These are phyloP conservation scores for Lepidium sativum DNA, from an alignment of 345 rosid genomes.

Conservation along the genomic window DNA sequence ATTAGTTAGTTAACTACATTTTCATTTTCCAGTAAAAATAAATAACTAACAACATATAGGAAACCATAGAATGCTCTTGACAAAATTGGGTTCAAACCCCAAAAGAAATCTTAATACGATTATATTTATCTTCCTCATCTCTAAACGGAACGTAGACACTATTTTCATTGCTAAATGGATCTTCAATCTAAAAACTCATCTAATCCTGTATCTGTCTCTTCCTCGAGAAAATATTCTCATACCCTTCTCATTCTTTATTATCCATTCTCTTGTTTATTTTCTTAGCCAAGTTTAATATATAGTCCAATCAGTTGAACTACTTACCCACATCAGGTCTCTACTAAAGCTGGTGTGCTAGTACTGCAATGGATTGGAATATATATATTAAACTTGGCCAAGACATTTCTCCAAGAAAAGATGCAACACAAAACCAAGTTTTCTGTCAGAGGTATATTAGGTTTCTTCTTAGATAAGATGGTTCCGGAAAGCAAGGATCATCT, in stretches of 20 bases:
- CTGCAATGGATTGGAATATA: slow-evolving; percentile 22
- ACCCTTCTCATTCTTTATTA: not conserved
- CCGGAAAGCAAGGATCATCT: slow-evolving; percentile 48
- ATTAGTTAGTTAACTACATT: no score
- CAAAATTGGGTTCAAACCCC: not conserved
- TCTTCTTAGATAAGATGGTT: slow-evolving; percentile 38
- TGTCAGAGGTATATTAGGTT: not conserved
- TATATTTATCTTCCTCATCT: not conserved
- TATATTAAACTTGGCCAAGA: slow-evolving; percentile 9
- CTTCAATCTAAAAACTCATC: not conserved
- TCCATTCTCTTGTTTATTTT: not conserved
- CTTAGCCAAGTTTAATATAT: slow-evolving; percentile 10
- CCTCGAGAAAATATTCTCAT: not conserved
- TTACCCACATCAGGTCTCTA: slow-evolving; percentile 21
- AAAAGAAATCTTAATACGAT: not conserved
- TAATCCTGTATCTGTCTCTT: not conserved
- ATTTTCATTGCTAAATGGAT: not conserved
- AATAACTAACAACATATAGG: no score
- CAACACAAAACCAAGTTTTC: not conserved
- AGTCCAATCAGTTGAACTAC: slow-evolving; percentile 26
- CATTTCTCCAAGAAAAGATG: not conserved
- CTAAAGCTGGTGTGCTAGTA: slow-evolving; percentile 19
- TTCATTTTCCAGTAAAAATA: no score
- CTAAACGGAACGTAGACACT: slow-evolving; percentile 18
- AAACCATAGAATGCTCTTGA: not conserved